Conservation (phyloP, 257 asterid species). For the Solanum pennellii region DNA sequence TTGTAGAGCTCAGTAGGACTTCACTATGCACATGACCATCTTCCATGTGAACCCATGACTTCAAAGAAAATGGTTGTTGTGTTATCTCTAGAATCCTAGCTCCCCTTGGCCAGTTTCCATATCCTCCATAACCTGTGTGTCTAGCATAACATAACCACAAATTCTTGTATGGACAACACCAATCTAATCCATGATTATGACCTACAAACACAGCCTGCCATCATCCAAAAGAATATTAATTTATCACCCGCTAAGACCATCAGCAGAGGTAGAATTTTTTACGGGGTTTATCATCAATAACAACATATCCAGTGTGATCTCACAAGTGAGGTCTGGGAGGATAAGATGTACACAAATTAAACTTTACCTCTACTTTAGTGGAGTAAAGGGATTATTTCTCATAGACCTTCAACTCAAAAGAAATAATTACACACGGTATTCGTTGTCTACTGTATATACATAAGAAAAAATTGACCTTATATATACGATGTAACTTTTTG, state of each 20-base stretch:
- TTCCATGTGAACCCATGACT: constrained; percentile 91
- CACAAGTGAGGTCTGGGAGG: not conserved
- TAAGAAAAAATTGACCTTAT: not conserved
- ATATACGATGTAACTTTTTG: not conserved
- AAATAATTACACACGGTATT: not conserved
- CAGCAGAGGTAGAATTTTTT: not conserved
- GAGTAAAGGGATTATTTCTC: not conserved
- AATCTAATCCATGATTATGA: constrained; percentile 91
- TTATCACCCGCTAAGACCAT: not conserved
- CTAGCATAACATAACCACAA: constrained; percentile 88
- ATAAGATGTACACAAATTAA: too few relatives aligned
- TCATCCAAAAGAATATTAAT: not conserved
- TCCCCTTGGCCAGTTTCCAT: constrained; percentile 81
- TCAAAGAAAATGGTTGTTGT: constrained; percentile 47
- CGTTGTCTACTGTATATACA: not conserved
- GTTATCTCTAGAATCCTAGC: constrained; percentile 56
- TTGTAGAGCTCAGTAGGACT: constrained; percentile 35
- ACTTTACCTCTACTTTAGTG: not conserved
- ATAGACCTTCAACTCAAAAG: not conserved
- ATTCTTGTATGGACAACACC: constrained; percentile 84
- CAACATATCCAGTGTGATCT: not conserved
- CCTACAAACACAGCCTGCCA: constrained; percentile 87
- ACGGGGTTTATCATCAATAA: not conserved
- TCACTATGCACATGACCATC: constrained; percentile 53
- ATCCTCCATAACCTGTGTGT: constrained; percentile 96